phyloP scores from a whole-genome alignment of 2,329 filamentous ascomycete genomes.

The Xylaria sp. region DNA sequence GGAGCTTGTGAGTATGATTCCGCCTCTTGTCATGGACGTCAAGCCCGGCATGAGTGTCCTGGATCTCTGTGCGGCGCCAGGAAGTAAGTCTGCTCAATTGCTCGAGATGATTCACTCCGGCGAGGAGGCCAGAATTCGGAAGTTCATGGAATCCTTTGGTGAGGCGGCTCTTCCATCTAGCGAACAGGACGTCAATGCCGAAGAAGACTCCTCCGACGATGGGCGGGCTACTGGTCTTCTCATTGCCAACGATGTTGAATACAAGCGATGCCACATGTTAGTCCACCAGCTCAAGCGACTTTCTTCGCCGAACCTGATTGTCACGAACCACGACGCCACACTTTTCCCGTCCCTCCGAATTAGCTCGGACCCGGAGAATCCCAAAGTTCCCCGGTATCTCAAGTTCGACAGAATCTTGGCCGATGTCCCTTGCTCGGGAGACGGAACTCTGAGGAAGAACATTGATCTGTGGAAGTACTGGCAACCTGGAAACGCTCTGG shows the following conservation, averaged over 20 bases:
- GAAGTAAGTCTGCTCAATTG: constrained; percentile 93
- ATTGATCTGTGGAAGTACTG: constrained; percentile 92
- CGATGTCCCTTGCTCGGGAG: constrained; percentile 94
- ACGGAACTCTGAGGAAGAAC: constrained; percentile 92
- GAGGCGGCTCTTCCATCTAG: constrained; percentile 23
- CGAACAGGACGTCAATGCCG: constrained; percentile 48
- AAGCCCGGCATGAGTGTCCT: constrained; percentile 87
- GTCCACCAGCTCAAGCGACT: constrained; percentile 97
- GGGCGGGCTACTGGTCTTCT: constrained; percentile 86
- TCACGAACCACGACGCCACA: constrained; percentile 96
- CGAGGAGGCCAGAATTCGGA: constrained; percentile 78
- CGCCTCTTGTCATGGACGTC: constrained; percentile 86
- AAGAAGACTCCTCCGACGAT: constrained; percentile 61
- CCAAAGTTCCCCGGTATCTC: constrained; percentile 63
- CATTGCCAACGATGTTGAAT: constrained; percentile 94
- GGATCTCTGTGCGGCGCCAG: constrained; percentile 93
- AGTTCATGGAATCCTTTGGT: constrained; percentile 59
- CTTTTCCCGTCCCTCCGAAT: constrained; percentile 90
- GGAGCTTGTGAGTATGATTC: constrained; percentile 98
- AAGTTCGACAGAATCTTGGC: constrained; percentile 96
- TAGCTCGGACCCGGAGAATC: constrained; percentile 53
- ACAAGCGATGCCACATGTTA: constrained; percentile 94
- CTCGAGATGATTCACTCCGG: constrained; percentile 91
- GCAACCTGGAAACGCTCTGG: constrained; percentile 80
- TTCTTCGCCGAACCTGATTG: constrained; percentile 91